A percentile compares a stretch with the other conserved stretches of the same genome.
These are phyloP conservation scores for Yarrowia deformans DNA, from an alignment of 805 yeast species.

Conservation along the genomic window DNA sequence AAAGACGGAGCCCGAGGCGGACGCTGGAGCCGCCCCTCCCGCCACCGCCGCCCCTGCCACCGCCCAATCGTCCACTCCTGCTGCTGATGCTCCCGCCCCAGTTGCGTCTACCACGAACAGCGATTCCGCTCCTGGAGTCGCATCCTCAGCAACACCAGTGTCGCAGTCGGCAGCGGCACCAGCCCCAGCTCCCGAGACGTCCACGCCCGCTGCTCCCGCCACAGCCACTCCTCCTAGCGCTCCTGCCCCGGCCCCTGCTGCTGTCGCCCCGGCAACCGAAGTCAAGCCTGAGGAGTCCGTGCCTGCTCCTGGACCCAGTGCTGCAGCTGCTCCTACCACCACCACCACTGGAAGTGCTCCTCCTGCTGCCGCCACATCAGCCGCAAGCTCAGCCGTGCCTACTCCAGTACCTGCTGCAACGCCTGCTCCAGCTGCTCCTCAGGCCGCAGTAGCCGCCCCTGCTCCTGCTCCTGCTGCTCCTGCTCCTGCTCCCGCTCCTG, in stretches of 20 bases:
- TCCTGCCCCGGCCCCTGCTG: too few species aligned
- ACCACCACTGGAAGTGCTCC: too few species aligned
- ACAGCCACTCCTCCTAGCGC: neutral
- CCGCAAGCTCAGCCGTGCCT: conserved; percentile 1
- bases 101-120: neutral
- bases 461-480: conserved; percentile 28
- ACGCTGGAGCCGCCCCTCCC: conserved; percentile 13
- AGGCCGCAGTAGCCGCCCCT: neutral
- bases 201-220: neutral
- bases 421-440: neutral
- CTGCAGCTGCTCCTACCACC: too few species aligned
- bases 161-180: neutral
- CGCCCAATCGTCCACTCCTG: conserved; percentile 3
- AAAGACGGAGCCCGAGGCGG: conserved; percentile 42
- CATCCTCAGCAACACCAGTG: conserved; percentile 17
- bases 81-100: neutral
- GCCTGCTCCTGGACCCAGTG: conserved; percentile 15
- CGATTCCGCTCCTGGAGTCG: neutral
- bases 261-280: neutral
- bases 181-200: neutral
- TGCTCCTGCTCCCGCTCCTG: conserved; percentile 26
- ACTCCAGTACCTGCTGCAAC: conserved; percentile 13
- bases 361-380: neutral
- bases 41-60: neutral
- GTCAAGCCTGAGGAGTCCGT: conserved; percentile 22